Evolutionary conservation across 2,329 filamentous ascomycete species (phyloP).

Genomic region (Colletotrichum sp.): DNA sequence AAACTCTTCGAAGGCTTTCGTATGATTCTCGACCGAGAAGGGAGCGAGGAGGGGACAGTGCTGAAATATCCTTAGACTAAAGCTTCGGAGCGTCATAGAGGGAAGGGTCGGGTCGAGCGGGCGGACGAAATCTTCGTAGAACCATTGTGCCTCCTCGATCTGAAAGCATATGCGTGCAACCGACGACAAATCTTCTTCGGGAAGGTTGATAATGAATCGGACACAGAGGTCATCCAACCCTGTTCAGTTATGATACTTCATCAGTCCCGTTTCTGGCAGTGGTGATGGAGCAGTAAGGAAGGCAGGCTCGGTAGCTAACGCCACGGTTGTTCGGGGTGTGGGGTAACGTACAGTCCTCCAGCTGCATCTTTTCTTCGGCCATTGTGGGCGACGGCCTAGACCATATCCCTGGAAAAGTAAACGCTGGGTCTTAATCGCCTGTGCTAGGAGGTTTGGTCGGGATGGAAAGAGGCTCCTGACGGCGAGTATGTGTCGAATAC

Average conservation of each 20-base stretch:
- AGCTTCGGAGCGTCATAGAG: slow-evolving; percentile 82
- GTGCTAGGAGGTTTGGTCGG: background rate
- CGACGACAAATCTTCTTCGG: slow-evolving; percentile 85
- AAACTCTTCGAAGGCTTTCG: slow-evolving; percentile 88
- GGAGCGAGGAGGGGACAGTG: slow-evolving; percentile 88
- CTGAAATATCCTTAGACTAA: slow-evolving; percentile 89
- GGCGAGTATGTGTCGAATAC: slow-evolving; percentile 6
- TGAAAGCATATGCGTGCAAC: slow-evolving; percentile 97
- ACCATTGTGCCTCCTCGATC: slow-evolving; percentile 99
- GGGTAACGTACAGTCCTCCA: slow-evolving; percentile 79
- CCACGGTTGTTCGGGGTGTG: background rate
- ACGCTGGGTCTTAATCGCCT: background rate
- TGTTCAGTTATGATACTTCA: slow-evolving; percentile 37
- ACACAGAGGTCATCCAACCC: slow-evolving; percentile 98
- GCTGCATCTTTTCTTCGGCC: slow-evolving; percentile 79
- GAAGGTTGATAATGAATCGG: slow-evolving; percentile 97
- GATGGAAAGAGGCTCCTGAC: background rate
- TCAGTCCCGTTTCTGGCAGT: slow-evolving; percentile 9
- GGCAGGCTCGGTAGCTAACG: slow-evolving; percentile 19
- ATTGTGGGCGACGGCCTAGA: slow-evolving; percentile 57
- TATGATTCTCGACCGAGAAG: slow-evolving; percentile 79
- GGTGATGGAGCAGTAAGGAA: background rate
- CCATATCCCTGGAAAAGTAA: background rate
- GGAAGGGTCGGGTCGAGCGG: slow-evolving; percentile 85
- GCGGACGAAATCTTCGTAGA: slow-evolving; percentile 99